Percentiles rank a stretch among this genome's conserved stretches.
Conservation (phyloP, 2,329 filamentous ascomycete species). For the Fusarium liriodendri region DNA sequence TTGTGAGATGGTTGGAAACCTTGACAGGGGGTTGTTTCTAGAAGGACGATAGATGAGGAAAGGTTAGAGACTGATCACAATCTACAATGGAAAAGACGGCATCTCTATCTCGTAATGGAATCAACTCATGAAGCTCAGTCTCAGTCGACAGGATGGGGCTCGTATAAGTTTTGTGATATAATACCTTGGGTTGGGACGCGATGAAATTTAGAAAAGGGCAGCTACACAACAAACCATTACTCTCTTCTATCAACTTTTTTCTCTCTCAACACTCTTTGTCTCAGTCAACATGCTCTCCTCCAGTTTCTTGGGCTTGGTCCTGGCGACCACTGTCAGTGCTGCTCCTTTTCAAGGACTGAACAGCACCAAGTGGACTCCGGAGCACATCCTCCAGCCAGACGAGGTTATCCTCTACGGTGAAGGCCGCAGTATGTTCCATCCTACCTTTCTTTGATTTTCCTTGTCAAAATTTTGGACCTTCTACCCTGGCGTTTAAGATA, state of each 20-base stretch:
- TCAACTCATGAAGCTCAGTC: neutral
- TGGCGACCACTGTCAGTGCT: conserved; percentile 11
- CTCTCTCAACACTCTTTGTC: neutral
- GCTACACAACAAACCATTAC: neutral
- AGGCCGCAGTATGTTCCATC: conserved; percentile 10
- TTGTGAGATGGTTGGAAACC: neutral
- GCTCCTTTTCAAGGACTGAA: conserved; percentile 24
- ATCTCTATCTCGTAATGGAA: neutral
- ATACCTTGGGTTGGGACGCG: neutral
- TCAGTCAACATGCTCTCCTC: neutral
- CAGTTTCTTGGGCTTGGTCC: neutral
- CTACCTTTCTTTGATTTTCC: neutral
- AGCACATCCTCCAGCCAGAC: conserved; percentile 23
- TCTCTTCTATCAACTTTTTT: neutral
- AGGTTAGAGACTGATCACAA: neutral
- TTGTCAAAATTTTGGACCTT: no score
- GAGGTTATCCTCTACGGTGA: conserved; percentile 32
- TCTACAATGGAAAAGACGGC: neutral
- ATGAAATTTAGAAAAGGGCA: neutral
- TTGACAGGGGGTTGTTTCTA: neutral
- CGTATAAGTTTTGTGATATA: neutral
- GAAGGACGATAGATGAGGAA: neutral
- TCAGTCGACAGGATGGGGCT: neutral
- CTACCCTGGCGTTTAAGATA: neutral
- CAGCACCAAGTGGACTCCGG: conserved; percentile 26